Conservation (phyloP, 1,139 yeast species). For the Suhomyces atakaporum region DNA sequence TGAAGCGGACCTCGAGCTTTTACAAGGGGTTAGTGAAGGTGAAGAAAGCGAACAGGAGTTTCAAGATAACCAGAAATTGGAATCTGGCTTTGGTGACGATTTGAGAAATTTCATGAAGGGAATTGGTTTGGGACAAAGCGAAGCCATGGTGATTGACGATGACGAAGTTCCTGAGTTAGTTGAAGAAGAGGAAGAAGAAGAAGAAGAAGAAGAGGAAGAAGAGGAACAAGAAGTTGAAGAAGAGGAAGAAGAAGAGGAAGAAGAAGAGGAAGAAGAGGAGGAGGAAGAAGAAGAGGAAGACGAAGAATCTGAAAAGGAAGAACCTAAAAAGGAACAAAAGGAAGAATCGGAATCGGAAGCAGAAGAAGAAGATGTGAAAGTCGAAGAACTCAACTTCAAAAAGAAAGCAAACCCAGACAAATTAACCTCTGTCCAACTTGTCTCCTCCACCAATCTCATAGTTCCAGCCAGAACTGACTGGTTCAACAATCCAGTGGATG, state of each 20-base stretch:
- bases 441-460: conserved; percentile 55
- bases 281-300: conserved; percentile 20
- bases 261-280: conserved; percentile 24
- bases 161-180: conserved; percentile 27
- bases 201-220: conserved; percentile 30
- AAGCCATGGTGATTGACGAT: conserved; percentile 36
- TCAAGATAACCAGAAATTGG: conserved; percentile 39
- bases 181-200: conserved; percentile 22
- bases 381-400: conserved; percentile 17
- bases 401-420: conserved; percentile 33
- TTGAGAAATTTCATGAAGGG: conserved; percentile 65
- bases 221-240: conserved; percentile 28
- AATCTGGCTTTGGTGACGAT: conserved; percentile 56
- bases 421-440: conserved; percentile 55
- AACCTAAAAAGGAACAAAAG: conserved; percentile 18
- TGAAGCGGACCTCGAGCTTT: conserved; percentile 60
- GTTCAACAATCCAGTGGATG: conserved; percentile 49
- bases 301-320: conserved; percentile 22
- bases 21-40: conserved; percentile 53
- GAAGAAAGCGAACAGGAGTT: conserved; percentile 69
- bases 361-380: conserved; percentile 21
- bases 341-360: conserved; percentile 18
- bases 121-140: conserved; percentile 57
- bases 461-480: conserved; percentile 73
- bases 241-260: conserved; percentile 26